Conservation (phyloP, 495 filamentous ascomycete genomes). For the Clohesyomyces aquaticus region DNA sequence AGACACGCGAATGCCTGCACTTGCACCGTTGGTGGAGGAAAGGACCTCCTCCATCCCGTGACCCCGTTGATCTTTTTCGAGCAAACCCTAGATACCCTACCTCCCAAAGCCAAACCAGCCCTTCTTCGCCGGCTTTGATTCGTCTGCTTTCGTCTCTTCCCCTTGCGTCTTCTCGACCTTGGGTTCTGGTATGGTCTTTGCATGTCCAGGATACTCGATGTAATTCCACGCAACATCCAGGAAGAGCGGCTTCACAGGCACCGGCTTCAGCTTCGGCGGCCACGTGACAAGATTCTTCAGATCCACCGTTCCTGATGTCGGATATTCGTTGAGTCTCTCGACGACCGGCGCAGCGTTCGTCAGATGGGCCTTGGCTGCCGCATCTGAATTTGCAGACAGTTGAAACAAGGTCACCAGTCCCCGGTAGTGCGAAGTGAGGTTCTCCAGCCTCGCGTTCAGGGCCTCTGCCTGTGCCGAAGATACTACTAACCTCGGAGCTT, state of each 20-base stretch:
- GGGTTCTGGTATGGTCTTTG: slow-evolving; percentile 33
- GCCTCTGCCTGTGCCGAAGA: slow-evolving; percentile 57
- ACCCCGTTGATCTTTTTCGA: no score
- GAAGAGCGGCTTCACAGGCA: slow-evolving; percentile 95
- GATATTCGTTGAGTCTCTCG: slow-evolving; percentile 74
- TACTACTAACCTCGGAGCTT: slow-evolving; percentile 64
- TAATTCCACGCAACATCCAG: slow-evolving; percentile 98
- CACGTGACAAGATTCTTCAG: slow-evolving; percentile 81
- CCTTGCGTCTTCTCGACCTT: slow-evolving; percentile 39
- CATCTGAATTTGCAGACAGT: slow-evolving; percentile 50
- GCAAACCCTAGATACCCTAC: slow-evolving; percentile 45
- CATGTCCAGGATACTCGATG: slow-evolving; percentile 81
- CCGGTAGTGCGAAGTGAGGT: slow-evolving; percentile 73
- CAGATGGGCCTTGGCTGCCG: slow-evolving; percentile 40
- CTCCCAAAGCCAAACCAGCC: slow-evolving; percentile 92
- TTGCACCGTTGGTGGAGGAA: no score
- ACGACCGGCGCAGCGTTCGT: slow-evolving; percentile 59
- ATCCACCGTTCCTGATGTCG: slow-evolving; percentile 59
- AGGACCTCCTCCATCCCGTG: no score
- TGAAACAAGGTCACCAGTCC: slow-evolving; percentile 81
- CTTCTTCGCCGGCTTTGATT: slow-evolving; percentile 65
- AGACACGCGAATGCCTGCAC: not conserved
- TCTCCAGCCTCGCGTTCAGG: slow-evolving; percentile 64
- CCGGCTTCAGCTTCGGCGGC: slow-evolving; percentile 77
- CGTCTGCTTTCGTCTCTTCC: slow-evolving; percentile 47